Conservation (phyloP, 2,329 filamentous ascomycete genomes). For the Anisogramma anomala region DNA sequence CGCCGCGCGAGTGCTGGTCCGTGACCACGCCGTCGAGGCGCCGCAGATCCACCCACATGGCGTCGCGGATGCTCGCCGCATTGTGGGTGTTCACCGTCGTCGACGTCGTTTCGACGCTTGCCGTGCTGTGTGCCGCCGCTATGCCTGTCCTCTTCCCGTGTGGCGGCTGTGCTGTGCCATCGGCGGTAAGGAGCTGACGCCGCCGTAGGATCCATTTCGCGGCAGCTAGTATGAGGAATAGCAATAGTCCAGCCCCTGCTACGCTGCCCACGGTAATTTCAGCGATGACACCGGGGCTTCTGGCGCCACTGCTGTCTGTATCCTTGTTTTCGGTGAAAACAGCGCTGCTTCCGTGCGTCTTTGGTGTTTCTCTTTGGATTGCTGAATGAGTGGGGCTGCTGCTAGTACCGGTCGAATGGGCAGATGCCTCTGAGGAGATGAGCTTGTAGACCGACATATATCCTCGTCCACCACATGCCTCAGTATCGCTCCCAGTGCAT, state of each 20-base stretch:
- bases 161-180: not conserved
- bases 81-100: not conserved
- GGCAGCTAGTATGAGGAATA: not conserved
- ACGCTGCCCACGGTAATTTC: conserved; percentile 6
- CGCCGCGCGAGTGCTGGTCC: not conserved
- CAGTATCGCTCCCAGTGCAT: not conserved
- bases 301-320: not conserved
- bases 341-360: not conserved
- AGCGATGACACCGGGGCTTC: not conserved
- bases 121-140: not conserved
- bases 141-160: not conserved
- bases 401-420: not conserved
- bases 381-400: not conserved
- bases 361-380: no score
- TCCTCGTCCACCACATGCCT: conserved; percentile 4
- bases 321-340: not conserved
- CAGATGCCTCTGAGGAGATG: not conserved
- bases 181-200: not conserved
- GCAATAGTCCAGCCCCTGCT: not conserved
- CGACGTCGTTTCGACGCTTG: not conserved
- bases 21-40: conserved; percentile 3
- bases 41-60: not conserved
- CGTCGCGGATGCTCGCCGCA: not conserved
- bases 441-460: conserved; percentile 5
- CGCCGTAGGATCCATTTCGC: not conserved